Conservation (phyloP, 345 rosid genomes). For the Eucalyptus curtisii region DNA sequence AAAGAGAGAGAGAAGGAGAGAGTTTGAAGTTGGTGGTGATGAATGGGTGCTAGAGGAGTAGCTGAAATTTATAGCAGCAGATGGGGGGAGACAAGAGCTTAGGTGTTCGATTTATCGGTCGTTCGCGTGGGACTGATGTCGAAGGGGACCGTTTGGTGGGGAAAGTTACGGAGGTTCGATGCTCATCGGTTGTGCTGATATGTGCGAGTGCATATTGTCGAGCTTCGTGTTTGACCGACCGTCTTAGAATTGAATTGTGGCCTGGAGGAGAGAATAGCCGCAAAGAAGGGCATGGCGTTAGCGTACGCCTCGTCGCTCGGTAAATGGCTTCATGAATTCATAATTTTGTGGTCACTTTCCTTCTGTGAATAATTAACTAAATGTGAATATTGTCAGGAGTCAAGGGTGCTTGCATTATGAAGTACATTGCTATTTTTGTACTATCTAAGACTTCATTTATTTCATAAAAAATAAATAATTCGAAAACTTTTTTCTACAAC, state of each 20-base stretch:
- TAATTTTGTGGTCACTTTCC: not conserved
- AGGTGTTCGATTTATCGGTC: not conserved
- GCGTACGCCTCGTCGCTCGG: not conserved
- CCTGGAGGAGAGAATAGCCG: not conserved
- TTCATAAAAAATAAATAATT: too few species aligned
- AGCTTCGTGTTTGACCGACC: not conserved
- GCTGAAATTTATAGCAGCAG: not conserved
- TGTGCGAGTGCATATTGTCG: not conserved
- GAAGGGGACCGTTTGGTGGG: not conserved
- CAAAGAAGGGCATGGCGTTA: not conserved
- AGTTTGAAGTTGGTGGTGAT: not conserved
- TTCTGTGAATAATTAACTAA: not conserved
- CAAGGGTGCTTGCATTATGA: not conserved
- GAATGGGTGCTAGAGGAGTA: not conserved
- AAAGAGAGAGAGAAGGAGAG: not conserved
- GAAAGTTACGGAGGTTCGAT: not conserved
- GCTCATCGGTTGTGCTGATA: not conserved
- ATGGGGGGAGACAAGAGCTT: not conserved
- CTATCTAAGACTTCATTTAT: too few species aligned
- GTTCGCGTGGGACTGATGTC: not conserved
- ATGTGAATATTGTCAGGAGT: not conserved
- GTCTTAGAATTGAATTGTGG: not conserved
- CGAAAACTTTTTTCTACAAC: rapidly evolving
- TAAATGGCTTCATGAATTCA: not conserved
- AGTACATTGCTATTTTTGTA: not conserved